phyloP scores from a whole-genome alignment of 2,329 filamentous ascomycete genomes.

The Clarireedia homoeocarpa region DNA sequence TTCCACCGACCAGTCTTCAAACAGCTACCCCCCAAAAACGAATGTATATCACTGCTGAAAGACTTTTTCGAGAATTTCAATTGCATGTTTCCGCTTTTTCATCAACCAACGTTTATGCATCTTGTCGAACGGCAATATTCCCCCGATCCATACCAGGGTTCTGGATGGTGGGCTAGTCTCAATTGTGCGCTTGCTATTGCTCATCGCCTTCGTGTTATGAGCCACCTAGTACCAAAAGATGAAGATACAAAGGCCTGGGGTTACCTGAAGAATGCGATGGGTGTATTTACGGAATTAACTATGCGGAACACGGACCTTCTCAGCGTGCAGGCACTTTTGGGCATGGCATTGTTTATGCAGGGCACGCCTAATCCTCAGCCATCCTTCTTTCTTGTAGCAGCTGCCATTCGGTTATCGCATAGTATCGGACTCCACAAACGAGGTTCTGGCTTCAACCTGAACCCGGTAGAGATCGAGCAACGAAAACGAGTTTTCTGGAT shows the following conservation, averaged over 20 bases:
- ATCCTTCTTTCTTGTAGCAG: constrained; percentile 81
- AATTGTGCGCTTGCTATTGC: constrained; percentile 93
- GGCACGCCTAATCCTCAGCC: constrained; percentile 96
- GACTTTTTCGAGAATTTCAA: constrained; percentile 99
- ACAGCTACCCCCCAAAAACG: constrained; percentile 74
- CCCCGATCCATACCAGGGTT: constrained; percentile 83
- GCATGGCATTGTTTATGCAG: constrained; percentile 91
- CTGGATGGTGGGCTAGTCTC: constrained; percentile 96
- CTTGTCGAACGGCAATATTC: constrained; percentile 92
- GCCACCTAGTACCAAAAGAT: constrained; percentile 79
- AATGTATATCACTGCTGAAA: constrained; percentile 78
- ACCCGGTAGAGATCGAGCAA: constrained; percentile 90
- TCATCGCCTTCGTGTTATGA: constrained; percentile 89
- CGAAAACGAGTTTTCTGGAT: constrained; percentile 74
- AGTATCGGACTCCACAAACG: constrained; percentile 94
- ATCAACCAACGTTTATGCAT: constrained; percentile 98
- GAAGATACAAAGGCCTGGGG: constrained; percentile 94
- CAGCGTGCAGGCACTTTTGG: constrained; percentile 87
- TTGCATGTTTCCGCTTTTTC: constrained; percentile 95
- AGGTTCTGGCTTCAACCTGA: constrained; percentile 86
- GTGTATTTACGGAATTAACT: constrained; percentile 82
- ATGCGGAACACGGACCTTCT: constrained; percentile 94
- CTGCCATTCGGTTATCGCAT: constrained; percentile 83
- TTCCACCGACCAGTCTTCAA: constrained; percentile 81
- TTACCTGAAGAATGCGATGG: constrained; percentile 94